Conservation (phyloP, 768 basidiomycete species). For the Trametes sanguinea region DNA sequence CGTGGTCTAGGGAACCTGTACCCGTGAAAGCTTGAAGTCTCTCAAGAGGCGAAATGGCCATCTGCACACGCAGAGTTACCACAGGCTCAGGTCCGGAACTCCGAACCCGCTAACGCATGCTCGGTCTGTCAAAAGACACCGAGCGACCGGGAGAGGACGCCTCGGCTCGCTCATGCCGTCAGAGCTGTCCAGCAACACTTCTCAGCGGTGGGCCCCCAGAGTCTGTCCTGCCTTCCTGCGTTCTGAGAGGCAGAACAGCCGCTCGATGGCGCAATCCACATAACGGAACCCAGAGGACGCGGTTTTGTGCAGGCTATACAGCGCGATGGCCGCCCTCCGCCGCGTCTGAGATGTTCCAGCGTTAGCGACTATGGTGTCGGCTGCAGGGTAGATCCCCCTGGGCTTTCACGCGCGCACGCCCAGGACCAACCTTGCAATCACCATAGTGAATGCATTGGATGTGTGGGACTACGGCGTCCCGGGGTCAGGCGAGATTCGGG, state of each 20-base stretch:
- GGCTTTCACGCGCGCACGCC: not conserved
- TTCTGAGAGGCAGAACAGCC: constrained; percentile 3
- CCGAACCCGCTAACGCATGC: not conserved
- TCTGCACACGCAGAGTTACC: not conserved
- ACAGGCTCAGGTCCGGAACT: constrained; percentile 7
- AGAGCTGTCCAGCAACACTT: constrained; percentile 6
- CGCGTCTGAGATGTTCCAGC: not conserved
- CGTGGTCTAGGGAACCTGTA: not conserved
- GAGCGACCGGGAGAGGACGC: constrained; percentile 3
- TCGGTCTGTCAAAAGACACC: constrained; percentile 12
- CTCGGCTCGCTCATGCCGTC: constrained; percentile 17
- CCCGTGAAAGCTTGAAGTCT: not conserved
- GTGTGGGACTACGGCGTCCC: not conserved
- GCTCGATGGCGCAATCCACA: constrained; percentile 14
- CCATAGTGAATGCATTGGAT: not conserved
- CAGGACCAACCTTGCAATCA: not conserved
- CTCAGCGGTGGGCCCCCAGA: constrained; percentile 2
- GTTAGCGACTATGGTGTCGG: not conserved
- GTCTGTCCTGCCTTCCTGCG: not conserved
- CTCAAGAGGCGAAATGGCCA: not conserved
- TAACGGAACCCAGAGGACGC: not conserved
- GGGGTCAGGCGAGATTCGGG: not conserved
- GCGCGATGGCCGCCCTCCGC: constrained; percentile 4
- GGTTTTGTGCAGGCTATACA: not conserved
- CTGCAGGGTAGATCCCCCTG: constrained; percentile 11